Evolutionary conservation across 2,329 filamentous ascomycete species (phyloP).

Genomic region (Beauveria rudraprayagi): DNA sequence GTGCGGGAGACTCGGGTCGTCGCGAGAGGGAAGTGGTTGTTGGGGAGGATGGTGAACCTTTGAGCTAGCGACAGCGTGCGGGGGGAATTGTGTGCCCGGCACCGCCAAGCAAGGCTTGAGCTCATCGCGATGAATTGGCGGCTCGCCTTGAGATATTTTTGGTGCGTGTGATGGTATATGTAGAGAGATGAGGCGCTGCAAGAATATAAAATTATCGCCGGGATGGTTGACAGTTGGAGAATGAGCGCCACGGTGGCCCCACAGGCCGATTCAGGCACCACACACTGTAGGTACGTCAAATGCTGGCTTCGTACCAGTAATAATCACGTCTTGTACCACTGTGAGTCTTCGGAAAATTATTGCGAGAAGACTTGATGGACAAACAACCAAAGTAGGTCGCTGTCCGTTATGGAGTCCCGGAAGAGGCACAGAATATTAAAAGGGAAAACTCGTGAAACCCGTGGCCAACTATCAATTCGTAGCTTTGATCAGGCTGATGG

Average conservation of each 20-base stretch:
- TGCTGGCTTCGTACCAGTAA: not conserved
- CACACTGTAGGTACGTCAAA: not conserved
- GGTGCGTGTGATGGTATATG: not conserved
- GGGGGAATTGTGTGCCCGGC: conserved; percentile 17
- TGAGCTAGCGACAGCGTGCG: conserved; percentile 14
- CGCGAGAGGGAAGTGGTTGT: not conserved
- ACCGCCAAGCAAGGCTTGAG: conserved; percentile 24
- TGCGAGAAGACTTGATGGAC: too few species aligned
- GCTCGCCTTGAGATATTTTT: not conserved
- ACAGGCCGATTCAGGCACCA: not conserved
- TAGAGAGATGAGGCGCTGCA: not conserved
- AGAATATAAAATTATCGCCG: not conserved
- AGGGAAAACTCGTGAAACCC: too few species aligned
- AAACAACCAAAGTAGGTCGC: too few species aligned
- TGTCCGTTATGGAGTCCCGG: too few species aligned
- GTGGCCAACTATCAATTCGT: too few species aligned
- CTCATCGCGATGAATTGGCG: conserved; percentile 21
- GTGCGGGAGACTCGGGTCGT: conserved; percentile 9
- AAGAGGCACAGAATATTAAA: too few species aligned
- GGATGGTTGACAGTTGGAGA: not conserved
- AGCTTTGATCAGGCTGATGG: too few species aligned
- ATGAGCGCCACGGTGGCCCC: not conserved
- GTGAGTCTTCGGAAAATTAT: not conserved
- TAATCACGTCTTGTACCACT: not conserved
- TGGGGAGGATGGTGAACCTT: conserved; percentile 3